These are phyloP conservation scores for Nicotiana paniculata DNA, from an alignment of 257 asterid genomes.

Conservation along the genomic window DNA sequence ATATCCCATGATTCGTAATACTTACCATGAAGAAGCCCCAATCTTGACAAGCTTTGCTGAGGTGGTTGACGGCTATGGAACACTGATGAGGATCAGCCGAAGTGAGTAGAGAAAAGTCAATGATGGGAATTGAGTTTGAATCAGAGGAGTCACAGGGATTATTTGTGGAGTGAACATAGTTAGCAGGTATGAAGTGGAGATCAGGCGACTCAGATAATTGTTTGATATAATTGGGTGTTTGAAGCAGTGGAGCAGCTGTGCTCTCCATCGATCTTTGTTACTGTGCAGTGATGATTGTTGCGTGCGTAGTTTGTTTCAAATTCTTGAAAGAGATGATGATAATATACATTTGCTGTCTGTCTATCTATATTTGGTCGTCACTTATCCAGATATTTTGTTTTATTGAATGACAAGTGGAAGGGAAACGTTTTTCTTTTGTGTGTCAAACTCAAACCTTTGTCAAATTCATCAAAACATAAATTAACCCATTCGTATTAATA, in stretches of 20 bases:
- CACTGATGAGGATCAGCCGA: constrained; percentile 24
- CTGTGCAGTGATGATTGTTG: too few relatives aligned
- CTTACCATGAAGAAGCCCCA: constrained; percentile 65
- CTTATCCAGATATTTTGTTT: too few relatives aligned
- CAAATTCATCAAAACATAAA: too few relatives aligned
- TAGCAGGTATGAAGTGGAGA: constrained; percentile 38
- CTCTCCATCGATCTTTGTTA: neutral
- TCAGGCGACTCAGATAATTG: constrained; percentile 29
- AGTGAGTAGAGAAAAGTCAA: constrained; percentile 40
- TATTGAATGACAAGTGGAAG: too few relatives aligned
- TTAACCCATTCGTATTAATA: too few relatives aligned
- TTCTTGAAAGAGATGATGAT: neutral
- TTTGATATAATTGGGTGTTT: constrained; percentile 19
- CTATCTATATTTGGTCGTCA: too few relatives aligned
- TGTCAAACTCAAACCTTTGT: too few relatives aligned
- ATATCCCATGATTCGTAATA: neutral
- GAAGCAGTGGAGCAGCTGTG: neutral
- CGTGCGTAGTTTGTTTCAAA: too few relatives aligned
- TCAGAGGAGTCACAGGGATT: constrained; percentile 19
- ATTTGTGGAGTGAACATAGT: constrained; percentile 26
- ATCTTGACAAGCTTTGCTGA: constrained; percentile 42
- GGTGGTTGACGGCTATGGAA: constrained; percentile 36
- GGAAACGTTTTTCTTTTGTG: too few relatives aligned
- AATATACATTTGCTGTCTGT: neutral
- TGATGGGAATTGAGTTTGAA: constrained; percentile 29